Conservation (phyloP, 2,329 filamentous ascomycete genomes). For the Fusarium sp. region DNA sequence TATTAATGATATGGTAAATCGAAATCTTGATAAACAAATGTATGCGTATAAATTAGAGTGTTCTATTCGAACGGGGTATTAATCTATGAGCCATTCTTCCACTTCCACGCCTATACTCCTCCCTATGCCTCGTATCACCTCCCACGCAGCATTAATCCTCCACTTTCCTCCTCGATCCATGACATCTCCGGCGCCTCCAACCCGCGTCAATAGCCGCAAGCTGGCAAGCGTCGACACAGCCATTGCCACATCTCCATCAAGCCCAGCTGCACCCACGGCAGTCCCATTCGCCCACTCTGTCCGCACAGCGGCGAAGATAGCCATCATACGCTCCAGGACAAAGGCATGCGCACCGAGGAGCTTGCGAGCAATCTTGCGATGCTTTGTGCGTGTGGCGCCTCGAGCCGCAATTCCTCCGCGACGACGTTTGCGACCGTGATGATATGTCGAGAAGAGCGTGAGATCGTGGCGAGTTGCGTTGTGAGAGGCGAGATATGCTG, state of each 20-base stretch:
- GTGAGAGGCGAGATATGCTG: constrained; percentile 86
- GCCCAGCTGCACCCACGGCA: constrained; percentile 49
- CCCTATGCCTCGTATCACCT: constrained; percentile 78
- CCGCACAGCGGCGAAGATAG: constrained; percentile 80
- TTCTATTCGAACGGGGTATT: constrained; percentile 27
- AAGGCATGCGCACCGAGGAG: constrained; percentile 84
- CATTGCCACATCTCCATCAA: constrained; percentile 72
- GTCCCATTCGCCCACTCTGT: constrained; percentile 64
- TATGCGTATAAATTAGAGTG: not conserved
- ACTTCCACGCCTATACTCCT: constrained; percentile 83
- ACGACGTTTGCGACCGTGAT: constrained; percentile 66
- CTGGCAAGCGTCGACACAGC: constrained; percentile 81
- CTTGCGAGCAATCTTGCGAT: constrained; percentile 82
- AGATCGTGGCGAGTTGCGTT: constrained; percentile 82
- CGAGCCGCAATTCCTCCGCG: constrained; percentile 62
- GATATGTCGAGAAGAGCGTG: constrained; percentile 81
- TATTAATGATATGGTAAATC: constrained; percentile 30
- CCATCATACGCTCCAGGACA: constrained; percentile 82
- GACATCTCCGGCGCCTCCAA: constrained; percentile 73
- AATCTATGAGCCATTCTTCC: constrained; percentile 82
- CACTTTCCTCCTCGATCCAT: constrained; percentile 81
- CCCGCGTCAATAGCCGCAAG: constrained; percentile 76
- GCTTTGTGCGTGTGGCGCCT: constrained; percentile 61
- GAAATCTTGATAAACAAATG: not conserved
- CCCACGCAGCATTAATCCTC: constrained; percentile 85